A percentile compares a stretch with the other conserved stretches of the same genome.
phyloP scores from a whole-genome alignment of 768 basidiomycete genomes.

The Serpula lacrymans region DNA sequence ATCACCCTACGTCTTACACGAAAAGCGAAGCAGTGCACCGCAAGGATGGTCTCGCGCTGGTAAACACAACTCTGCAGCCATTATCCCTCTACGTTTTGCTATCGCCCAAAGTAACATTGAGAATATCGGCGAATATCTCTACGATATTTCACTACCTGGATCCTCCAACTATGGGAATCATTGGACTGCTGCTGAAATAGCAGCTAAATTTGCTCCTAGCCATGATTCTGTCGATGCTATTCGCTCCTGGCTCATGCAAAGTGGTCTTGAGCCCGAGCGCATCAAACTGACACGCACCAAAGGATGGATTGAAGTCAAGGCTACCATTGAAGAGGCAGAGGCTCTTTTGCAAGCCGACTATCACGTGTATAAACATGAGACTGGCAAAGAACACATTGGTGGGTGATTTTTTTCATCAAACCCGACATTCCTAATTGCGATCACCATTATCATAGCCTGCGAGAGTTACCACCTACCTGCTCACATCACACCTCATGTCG shows the following conservation, averaged over 20 bases:
- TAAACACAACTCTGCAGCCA: conserved; percentile 27
- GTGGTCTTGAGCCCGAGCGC: conserved; percentile 37
- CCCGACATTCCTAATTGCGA: not conserved
- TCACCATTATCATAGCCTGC: conserved; percentile 22
- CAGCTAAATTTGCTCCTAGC: conserved; percentile 44
- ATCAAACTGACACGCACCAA: conserved; percentile 36
- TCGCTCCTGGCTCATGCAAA: conserved; percentile 38
- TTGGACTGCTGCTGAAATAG: conserved; percentile 41
- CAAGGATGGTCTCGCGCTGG: conserved; percentile 35
- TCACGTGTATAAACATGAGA: conserved; percentile 37
- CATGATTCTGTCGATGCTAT: conserved; percentile 40
- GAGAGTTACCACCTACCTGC: conserved; percentile 32
- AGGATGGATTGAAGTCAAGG: conserved; percentile 37
- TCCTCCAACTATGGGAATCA: conserved; percentile 50
- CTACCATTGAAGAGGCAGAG: conserved; percentile 40
- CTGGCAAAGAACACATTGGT: conserved; percentile 38
- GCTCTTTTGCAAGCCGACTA: conserved; percentile 41
- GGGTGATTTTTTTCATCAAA: conserved; percentile 7
- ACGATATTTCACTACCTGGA: conserved; percentile 48
- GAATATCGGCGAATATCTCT: conserved; percentile 41
- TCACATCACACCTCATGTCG: conserved; percentile 36
- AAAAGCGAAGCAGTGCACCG: conserved; percentile 31
- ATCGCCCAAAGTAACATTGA: conserved; percentile 45
- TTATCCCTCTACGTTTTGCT: conserved; percentile 48
- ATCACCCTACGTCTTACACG: conserved; percentile 41